Conservation (phyloP, 2,329 filamentous ascomycete genomes). For the Colletotrichum zoysiae region DNA sequence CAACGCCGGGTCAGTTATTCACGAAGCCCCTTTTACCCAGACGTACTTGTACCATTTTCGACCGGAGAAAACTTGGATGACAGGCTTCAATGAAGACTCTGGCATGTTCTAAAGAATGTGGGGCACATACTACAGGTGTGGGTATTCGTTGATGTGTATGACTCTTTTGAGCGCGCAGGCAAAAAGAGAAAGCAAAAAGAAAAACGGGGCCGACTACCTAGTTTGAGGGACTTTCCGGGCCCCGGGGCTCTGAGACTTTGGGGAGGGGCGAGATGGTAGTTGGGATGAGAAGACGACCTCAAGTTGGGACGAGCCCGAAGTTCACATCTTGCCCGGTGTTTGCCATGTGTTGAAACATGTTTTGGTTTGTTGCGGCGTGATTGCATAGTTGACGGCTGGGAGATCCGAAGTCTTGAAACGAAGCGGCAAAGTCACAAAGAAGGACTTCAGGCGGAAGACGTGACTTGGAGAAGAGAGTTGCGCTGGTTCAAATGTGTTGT, state of each 20-base stretch:
- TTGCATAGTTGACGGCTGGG: neutral
- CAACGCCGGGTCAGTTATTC: too few relatives aligned
- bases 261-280: neutral
- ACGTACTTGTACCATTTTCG: neutral
- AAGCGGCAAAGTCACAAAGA: neutral
- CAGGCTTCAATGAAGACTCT: constrained; percentile 20
- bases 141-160: constrained; percentile 1
- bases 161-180: constrained; percentile 11
- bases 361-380: constrained; percentile 6
- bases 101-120: constrained; percentile 29
- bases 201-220: neutral
- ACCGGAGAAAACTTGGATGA: neutral
- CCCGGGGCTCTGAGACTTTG: neutral
- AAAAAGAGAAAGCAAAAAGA: neutral
- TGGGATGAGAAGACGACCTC: constrained; percentile 28
- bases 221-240: constrained; percentile 26
- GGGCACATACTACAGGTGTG: neutral
- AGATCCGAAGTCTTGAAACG: constrained; percentile 21
- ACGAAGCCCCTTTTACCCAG: neutral
- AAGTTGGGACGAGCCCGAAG: constrained; percentile 30
- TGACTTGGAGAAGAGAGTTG: neutral
- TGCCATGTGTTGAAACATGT: constrained; percentile 36
- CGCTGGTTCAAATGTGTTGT: constrained; percentile 1
- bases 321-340: constrained; percentile 11
- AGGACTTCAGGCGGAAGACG: neutral